phyloP scores from a whole-genome alignment of 805 yeast genomes.

The Candida silvatica region DNA sequence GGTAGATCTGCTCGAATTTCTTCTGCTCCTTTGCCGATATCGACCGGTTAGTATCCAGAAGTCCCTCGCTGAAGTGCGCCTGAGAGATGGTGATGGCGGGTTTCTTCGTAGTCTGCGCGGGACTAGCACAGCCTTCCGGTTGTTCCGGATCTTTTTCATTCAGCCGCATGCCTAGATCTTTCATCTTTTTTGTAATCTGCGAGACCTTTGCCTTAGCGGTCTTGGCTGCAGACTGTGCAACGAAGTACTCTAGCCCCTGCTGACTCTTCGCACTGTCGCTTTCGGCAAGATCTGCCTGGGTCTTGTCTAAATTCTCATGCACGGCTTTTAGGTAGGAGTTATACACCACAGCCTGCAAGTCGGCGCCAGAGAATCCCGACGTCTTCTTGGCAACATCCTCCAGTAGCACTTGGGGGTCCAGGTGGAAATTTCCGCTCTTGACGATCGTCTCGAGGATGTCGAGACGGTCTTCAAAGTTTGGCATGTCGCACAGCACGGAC shows the following conservation, averaged over 20 bases:
- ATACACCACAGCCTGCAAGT: constrained; percentile 83
- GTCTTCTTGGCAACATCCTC: constrained; percentile 47
- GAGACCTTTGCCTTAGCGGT: constrained; percentile 4
- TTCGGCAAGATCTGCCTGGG: constrained; percentile 21
- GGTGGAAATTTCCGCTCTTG: constrained; percentile 45
- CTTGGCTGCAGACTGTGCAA: constrained; percentile 5
- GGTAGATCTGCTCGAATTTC: constrained; percentile 58
- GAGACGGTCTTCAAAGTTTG: constrained; percentile 56
- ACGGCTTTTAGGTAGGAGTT: constrained; percentile 87
- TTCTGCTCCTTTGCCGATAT: constrained; percentile 64
- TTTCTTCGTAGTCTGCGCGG: too few relatives aligned
- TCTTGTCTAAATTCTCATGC: constrained; percentile 52
- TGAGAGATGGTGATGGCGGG: too few relatives aligned
- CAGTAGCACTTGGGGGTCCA: constrained; percentile 44
- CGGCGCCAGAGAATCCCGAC: constrained; percentile 89
- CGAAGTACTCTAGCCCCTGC: constrained; percentile 9
- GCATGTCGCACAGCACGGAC: constrained; percentile 85
- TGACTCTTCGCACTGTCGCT: constrained; percentile 3
- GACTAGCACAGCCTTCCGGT: too few relatives aligned
- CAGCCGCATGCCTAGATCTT: constrained; percentile 11
- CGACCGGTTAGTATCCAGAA: constrained; percentile 79
- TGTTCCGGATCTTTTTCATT: constrained; percentile 9
- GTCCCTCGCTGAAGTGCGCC: constrained; percentile 51
- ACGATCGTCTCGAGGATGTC: constrained; percentile 62
- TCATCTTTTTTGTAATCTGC: constrained; percentile 13